Evolutionary conservation across 1,139 yeast genomes (phyloP).

Genomic region (Blastobotrys apis): DNA sequence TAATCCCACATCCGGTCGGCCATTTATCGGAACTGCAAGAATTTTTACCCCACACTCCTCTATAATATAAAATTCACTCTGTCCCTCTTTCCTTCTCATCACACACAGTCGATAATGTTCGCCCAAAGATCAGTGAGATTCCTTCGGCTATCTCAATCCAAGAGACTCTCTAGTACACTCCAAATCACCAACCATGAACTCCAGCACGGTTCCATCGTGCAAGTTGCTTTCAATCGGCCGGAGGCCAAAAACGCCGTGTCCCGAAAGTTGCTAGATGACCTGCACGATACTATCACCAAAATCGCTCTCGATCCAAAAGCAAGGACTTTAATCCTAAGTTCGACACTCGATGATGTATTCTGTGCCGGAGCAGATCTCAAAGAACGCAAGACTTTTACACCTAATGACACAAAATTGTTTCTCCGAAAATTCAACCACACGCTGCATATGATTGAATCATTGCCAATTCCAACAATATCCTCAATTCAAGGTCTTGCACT

Average conservation of each 20-base stretch:
- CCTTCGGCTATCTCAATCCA: too few relatives aligned
- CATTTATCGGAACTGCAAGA: too few relatives aligned
- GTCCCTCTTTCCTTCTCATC: too few relatives aligned
- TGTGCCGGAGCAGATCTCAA: slow-evolving; percentile 38
- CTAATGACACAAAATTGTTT: slow-evolving; percentile 29
- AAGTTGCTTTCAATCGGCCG: slow-evolving; percentile 32
- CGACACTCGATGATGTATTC: slow-evolving; percentile 29
- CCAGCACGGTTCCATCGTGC: slow-evolving; percentile 23
- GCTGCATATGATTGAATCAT: slow-evolving; percentile 25
- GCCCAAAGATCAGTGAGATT: too few relatives aligned
- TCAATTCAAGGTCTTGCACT: slow-evolving; percentile 33
- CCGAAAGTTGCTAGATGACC: slow-evolving; percentile 27
- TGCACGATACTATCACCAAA: slow-evolving; percentile 23
- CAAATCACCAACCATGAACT: slow-evolving; percentile 12
- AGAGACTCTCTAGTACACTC: slow-evolving; percentile 5
- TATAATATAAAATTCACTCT: too few relatives aligned
- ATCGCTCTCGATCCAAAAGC: slow-evolving; percentile 24
- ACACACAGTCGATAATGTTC: too few relatives aligned
- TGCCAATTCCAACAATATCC: slow-evolving; percentile 33
- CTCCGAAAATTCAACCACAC: slow-evolving; percentile 30
- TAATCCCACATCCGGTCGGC: too few relatives aligned
- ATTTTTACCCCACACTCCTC: too few relatives aligned
- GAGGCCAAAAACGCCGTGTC: slow-evolving; percentile 35
- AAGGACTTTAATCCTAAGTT: slow-evolving; percentile 30
- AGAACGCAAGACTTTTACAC: slow-evolving; percentile 33